These are phyloP conservation scores for Umbilicus rupestris DNA, from an alignment of 164 flowering plant genomes.

Conservation along the genomic window DNA sequence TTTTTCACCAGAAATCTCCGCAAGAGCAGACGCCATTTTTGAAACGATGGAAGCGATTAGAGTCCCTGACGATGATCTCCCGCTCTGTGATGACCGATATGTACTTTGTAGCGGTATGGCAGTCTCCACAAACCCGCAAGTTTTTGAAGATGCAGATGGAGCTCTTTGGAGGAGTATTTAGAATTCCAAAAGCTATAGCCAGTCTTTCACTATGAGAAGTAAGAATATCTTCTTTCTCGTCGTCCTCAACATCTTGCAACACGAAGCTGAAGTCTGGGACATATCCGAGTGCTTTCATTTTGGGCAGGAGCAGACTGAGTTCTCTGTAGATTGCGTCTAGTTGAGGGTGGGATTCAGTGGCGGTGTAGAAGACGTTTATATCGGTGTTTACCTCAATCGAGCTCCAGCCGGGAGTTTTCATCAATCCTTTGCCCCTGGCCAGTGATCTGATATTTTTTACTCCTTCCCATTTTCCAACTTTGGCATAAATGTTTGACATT, in stretches of 20 bases:
- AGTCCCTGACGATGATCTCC: slow-evolving; percentile 51
- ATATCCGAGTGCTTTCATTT: slow-evolving; percentile 56
- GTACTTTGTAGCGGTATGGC: slow-evolving; percentile 44
- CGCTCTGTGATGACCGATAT: slow-evolving; percentile 41
- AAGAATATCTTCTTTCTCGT: slow-evolving; percentile 58
- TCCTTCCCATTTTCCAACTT: slow-evolving; percentile 49
- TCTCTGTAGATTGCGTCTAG: slow-evolving; percentile 36
- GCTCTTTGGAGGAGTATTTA: slow-evolving; percentile 40
- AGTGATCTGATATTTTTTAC: slow-evolving; percentile 41
- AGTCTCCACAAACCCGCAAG: slow-evolving; percentile 60
- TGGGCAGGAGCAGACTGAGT: slow-evolving; percentile 26
- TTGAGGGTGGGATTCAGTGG: slow-evolving; percentile 43
- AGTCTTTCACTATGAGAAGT: slow-evolving; percentile 52
- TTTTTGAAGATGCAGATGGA: slow-evolving; percentile 48
- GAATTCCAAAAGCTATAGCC: slow-evolving; percentile 55
- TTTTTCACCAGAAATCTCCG: slow-evolving; percentile 48
- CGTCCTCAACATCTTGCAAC: slow-evolving; percentile 68
- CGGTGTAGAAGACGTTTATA: slow-evolving; percentile 51
- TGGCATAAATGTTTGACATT: slow-evolving; percentile 59
- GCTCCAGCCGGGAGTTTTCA: slow-evolving; percentile 75
- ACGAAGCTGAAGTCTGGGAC: slow-evolving; percentile 55
- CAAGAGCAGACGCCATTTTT: slow-evolving; percentile 51
- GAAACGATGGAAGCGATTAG: slow-evolving; percentile 50
- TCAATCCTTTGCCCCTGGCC: slow-evolving; percentile 49
- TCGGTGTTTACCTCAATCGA: slow-evolving; percentile 41